Evolutionary conservation across 2,329 filamentous ascomycete species (phyloP).

Genomic region (Lojkania enalia): DNA sequence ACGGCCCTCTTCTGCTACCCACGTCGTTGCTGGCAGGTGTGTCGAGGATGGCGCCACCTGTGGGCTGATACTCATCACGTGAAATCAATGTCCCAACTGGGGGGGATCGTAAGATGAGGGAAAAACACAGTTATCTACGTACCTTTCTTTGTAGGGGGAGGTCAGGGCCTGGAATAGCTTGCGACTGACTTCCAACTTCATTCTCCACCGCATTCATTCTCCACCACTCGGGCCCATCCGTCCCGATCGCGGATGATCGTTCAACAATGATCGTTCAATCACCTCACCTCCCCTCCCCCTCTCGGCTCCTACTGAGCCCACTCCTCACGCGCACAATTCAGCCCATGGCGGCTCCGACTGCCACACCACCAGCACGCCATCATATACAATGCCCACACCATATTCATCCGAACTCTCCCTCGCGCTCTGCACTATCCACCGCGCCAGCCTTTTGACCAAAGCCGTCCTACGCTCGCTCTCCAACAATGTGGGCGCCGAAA

Average conservation of each 20-base stretch:
- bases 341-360: neutral
- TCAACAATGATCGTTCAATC: too few relatives aligned
- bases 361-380: slow-evolving; percentile 1
- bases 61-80: slow-evolving; percentile 1
- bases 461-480: slow-evolving; percentile 53
- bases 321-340: neutral
- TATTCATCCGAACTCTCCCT: slow-evolving; percentile 30
- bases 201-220: too few relatives aligned
- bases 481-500: slow-evolving; percentile 52
- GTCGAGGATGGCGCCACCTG: neutral
- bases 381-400: slow-evolving; percentile 12
- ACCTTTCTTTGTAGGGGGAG: too few relatives aligned
- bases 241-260: too few relatives aligned
- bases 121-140: too few relatives aligned
- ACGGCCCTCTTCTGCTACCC: slow-evolving; percentile 13
- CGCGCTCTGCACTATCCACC: slow-evolving; percentile 53
- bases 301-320: neutral
- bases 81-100: neutral
- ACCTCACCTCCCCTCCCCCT: too few relatives aligned
- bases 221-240: too few relatives aligned
- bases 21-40: neutral
- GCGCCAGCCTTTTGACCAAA: slow-evolving; percentile 62
- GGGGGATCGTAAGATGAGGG: neutral
- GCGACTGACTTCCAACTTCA: too few relatives aligned
- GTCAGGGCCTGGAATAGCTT: too few relatives aligned